Evolutionary conservation across 257 asterid genomes (phyloP), one percentile per base, ranked within the genome.

Genomic region (Solanum rostratum): DNA sequence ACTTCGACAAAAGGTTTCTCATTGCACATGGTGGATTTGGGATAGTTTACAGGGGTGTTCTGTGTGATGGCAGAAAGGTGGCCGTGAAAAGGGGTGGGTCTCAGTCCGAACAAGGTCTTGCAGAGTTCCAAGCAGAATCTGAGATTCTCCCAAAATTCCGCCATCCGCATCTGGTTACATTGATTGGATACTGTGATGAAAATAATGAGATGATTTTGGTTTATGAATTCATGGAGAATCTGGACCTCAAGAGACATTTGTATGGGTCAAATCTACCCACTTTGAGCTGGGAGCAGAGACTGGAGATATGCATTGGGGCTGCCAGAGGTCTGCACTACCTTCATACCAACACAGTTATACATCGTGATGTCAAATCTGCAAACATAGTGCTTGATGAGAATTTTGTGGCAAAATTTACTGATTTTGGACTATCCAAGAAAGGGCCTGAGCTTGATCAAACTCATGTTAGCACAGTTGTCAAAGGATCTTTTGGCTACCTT

Each of bases 11-110:
- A 0, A 65, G 19, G 19, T 65, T 65, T 1, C 1, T 29, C 19
- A 83, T 83, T 33, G 88, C 68, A 2, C 13, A 2, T 41, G 88
- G 88, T 6, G 86, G 88, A 3, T 86, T 43, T 76, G 82, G 86
- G 19, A 86, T 20, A 41, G 86, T 83, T 18, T 83, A 74, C 53
- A 86, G 62, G 43, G 86, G 57, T 50, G 52, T 74, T 16, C 76
- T 86, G 27, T 14, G 49, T n/a, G 84, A 83, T 76, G 86, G 88
- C 30, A n/a, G 84, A 33, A 85, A 37, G 18, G 86, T 85, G 57
- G 83, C 85, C 43, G 2, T 81, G 76, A 85, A 80, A 33, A 70
- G 83, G 85, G 10, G 20, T 74, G 57, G 18, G 10, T n/a, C 3
- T 66, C 24, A 3, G 24, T 66, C 74, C 46, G 2, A 0, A 16